Evolutionary conservation across 2,329 filamentous ascomycete species (phyloP).

Genomic region (Alternaria hordeiaustralica): DNA sequence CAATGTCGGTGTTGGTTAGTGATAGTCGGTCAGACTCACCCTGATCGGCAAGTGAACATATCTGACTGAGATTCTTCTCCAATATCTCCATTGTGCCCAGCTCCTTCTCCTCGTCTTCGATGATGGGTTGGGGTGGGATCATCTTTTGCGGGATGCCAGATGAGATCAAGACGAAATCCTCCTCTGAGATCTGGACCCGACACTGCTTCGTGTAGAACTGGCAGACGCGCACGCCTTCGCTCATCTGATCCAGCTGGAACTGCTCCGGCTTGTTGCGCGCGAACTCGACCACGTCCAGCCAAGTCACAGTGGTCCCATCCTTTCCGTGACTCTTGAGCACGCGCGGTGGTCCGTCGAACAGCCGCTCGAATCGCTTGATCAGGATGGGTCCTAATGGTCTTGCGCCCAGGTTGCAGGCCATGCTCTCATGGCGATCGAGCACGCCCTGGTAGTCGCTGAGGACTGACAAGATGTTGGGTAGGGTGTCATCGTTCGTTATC

Average conservation of each 20-base stretch:
- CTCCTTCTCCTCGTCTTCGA: conserved; percentile 87
- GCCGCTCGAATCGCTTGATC: conserved; percentile 82
- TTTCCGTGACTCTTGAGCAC: conserved; percentile 68
- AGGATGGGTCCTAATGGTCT: conserved; percentile 82
- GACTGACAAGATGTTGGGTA: conserved; percentile 74
- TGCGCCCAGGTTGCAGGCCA: conserved; percentile 84
- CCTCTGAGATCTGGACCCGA: conserved; percentile 83
- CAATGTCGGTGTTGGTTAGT: not conserved
- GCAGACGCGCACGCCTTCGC: conserved; percentile 74
- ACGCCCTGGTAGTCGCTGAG: conserved; percentile 85
- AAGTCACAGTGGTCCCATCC: conserved; percentile 69
- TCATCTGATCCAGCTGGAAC: conserved; percentile 73
- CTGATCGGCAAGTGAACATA: conserved; percentile 83
- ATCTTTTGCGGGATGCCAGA: conserved; percentile 83
- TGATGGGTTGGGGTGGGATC: conserved; percentile 79
- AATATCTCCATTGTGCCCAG: conserved; percentile 83
- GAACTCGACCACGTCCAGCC: conserved; percentile 86
- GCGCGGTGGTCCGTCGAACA: conserved; percentile 82
- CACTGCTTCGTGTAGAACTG: conserved; percentile 83
- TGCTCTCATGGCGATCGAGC: conserved; percentile 82
- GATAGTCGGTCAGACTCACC: conserved; percentile 50
- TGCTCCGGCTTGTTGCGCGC: conserved; percentile 80
- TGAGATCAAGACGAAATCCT: conserved; percentile 84
- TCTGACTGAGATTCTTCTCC: conserved; percentile 75
- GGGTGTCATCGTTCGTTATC: conserved; percentile 70